phyloP scores from a whole-genome alignment of 2,329 filamentous ascomycete genomes.

The Eutypa lata region DNA sequence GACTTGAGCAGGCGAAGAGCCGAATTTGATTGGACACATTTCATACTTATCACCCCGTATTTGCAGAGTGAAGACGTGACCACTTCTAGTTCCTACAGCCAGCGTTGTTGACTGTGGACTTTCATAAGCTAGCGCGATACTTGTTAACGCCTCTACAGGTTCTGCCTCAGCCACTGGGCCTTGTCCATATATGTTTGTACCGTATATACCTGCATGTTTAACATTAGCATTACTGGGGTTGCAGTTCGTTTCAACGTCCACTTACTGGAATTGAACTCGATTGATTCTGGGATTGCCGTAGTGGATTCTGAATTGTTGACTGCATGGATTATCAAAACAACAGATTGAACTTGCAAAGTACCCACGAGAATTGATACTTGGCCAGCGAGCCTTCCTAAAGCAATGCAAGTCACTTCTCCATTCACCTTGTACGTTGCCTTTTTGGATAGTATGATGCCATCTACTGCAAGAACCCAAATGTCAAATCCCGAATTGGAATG shows the following conservation, averaged over 20 bases:
- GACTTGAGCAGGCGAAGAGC: slow-evolving; percentile 25
- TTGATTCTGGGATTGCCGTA: neutral
- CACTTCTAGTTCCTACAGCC: slow-evolving; percentile 49
- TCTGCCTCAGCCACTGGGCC: neutral
- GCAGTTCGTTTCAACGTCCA: neutral
- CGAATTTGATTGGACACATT: slow-evolving; percentile 19
- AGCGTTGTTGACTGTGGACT: slow-evolving; percentile 28
- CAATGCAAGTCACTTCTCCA: slow-evolving; percentile 50
- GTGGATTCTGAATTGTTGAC: neutral
- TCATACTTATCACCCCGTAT: slow-evolving; percentile 15
- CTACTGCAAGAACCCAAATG: slow-evolving; percentile 37
- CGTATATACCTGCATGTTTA: neutral
- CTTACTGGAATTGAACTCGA: neutral
- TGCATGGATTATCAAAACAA: slow-evolving; percentile 18
- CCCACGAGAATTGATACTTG: slow-evolving; percentile 19
- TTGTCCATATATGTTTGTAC: neutral
- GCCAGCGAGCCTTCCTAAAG: slow-evolving; percentile 13
- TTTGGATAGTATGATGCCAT: slow-evolving; percentile 28
- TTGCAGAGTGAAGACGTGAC: slow-evolving; percentile 43
- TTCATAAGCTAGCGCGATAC: slow-evolving; percentile 35
- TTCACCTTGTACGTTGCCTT: slow-evolving; percentile 31
- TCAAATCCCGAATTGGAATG: slow-evolving; percentile 33
- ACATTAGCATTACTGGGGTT: neutral
- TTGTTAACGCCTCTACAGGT: slow-evolving; percentile 42
- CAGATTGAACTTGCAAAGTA: slow-evolving; percentile 13